Evolutionary conservation across 345 rosid genomes (phyloP).

Genomic region (Citrus unshiu): DNA sequence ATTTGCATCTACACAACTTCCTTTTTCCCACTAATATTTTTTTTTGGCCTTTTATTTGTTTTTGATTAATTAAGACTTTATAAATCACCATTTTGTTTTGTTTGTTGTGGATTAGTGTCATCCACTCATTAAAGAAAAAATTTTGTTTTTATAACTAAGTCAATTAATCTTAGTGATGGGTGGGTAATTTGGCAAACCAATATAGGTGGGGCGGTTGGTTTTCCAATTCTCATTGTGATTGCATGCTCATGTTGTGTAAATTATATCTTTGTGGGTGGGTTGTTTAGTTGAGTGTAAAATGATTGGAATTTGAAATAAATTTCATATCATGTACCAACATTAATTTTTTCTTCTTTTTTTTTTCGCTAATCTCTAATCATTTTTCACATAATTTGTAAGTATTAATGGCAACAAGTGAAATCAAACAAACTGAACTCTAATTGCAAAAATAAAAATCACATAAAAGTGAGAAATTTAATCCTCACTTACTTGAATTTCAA

Average conservation of each 20-base stretch:
- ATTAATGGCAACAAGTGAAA: background rate
- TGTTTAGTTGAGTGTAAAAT: background rate
- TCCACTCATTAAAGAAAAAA: slow-evolving; percentile 23
- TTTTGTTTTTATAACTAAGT: background rate
- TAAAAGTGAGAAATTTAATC: too few relatives aligned
- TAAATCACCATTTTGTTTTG: background rate
- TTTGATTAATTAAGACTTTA: background rate
- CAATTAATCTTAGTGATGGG: background rate
- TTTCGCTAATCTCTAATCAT: background rate
- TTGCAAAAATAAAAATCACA: too few relatives aligned
- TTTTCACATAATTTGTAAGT: background rate
- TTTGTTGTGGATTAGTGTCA: slow-evolving; percentile 27
- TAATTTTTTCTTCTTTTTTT: too few relatives aligned
- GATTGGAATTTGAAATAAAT: background rate
- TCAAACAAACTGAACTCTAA: too few relatives aligned
- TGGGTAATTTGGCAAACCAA: slow-evolving; percentile 18
- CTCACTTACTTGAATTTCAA: too few relatives aligned
- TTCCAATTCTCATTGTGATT: background rate
- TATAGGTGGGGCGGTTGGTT: slow-evolving; percentile 33
- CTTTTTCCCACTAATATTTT: slow-evolving; percentile 26
- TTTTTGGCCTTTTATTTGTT: slow-evolving; percentile 13
- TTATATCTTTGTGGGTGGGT: background rate
- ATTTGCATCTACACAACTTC: slow-evolving; percentile 1
- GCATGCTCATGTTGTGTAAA: background rate
- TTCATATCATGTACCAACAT: background rate